These are phyloP conservation scores for Salvia hispanica DNA, from an alignment of 257 asterid genomes.

Conservation along the genomic window DNA sequence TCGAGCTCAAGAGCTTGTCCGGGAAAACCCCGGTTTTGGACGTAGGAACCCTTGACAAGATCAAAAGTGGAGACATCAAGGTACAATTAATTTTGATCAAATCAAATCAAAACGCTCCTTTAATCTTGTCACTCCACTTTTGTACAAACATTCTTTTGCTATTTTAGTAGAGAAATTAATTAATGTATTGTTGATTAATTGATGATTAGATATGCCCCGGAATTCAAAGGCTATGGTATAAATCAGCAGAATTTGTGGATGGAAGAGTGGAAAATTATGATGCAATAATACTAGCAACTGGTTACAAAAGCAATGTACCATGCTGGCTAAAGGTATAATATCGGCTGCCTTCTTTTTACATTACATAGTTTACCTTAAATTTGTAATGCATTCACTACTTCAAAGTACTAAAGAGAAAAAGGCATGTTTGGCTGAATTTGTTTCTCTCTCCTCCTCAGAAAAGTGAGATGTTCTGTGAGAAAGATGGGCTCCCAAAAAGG, in stretches of 20 bases:
- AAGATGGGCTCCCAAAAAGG: constrained; percentile 85
- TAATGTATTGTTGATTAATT: not conserved
- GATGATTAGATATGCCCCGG: constrained; percentile 53
- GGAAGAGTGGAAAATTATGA: constrained; percentile 56
- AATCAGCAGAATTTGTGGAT: constrained; percentile 53
- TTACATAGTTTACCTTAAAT: not conserved
- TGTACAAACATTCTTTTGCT: too few species aligned
- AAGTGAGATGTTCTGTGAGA: constrained; percentile 74
- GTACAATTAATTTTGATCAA: constrained; percentile 33
- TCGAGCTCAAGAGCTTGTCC: constrained; percentile 61
- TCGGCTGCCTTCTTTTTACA: not conserved
- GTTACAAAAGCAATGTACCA: constrained; percentile 78
- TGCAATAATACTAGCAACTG: constrained; percentile 70
- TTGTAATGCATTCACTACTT: not conserved
- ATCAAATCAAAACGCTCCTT: constrained; percentile 28
- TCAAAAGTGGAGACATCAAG: constrained; percentile 73
- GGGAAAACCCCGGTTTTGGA: constrained; percentile 74
- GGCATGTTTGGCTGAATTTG: constrained; percentile 33
- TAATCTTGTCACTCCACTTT: not conserved
- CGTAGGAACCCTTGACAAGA: constrained; percentile 73
- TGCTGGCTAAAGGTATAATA: constrained; percentile 58
- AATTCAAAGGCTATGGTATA: constrained; percentile 44
- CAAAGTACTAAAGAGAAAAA: not conserved
- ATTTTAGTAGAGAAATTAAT: not conserved
- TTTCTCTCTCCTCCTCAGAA: constrained; percentile 44